Evolutionary conservation across 2,329 filamentous ascomycete genomes (phyloP).

Genomic region (Aspergillus fumigatiaffinis): DNA sequence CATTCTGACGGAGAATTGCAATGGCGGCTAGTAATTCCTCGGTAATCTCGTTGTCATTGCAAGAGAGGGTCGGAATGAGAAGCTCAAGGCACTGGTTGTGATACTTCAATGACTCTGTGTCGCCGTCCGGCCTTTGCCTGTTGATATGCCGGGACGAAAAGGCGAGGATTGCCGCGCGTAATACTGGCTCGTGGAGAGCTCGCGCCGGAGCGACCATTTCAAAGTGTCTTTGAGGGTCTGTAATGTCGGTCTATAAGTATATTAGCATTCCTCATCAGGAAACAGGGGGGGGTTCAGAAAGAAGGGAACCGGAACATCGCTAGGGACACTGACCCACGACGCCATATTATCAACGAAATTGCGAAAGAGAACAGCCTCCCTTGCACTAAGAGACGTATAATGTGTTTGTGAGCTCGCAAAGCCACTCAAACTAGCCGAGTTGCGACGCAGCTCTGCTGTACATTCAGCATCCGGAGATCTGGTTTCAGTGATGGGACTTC

Average conservation of each 20-base stretch:
- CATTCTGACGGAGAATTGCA: conserved; percentile 33
- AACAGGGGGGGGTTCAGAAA: neutral
- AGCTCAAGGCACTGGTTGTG: conserved; percentile 33
- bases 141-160: conserved; percentile 32
- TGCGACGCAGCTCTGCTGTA: neutral
- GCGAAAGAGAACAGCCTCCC: conserved; percentile 21
- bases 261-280: neutral
- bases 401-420: neutral
- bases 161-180: conserved; percentile 32
- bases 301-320: neutral
- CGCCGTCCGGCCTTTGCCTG: conserved; percentile 17
- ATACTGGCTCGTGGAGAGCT: conserved; percentile 28
- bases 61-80: conserved; percentile 31
- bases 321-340: conserved; percentile 22
- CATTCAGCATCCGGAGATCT: neutral
- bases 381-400: conserved; percentile 7
- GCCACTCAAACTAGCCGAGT: neutral
- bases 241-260: conserved; percentile 26
- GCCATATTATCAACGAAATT: conserved; percentile 34
- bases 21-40: conserved; percentile 32
- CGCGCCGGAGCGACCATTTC: conserved; percentile 27
- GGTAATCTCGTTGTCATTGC: conserved; percentile 17
- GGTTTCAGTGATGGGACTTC: neutral
- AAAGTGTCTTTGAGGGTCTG: conserved; percentile 30
- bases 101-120: conserved; percentile 28